Base-by-base conservation (phyloP, 441 rosid species). In the Euphorbia schlechtendalii region DNA sequence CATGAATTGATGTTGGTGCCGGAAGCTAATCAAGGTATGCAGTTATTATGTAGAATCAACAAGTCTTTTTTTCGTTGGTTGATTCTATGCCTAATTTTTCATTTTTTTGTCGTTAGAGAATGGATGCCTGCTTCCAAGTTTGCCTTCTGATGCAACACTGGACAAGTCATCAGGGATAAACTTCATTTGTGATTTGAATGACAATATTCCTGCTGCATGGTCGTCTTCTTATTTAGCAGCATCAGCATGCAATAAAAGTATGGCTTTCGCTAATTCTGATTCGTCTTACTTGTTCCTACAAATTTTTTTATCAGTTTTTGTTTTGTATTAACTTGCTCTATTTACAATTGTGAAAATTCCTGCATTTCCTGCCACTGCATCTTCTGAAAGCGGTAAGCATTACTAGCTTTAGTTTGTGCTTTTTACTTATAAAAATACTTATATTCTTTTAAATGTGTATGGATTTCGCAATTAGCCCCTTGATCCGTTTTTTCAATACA, bases 151-250 rank as follows among this genome's bases (percentile, higher is more conserved):
- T 78, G 97, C 97, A 40, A 90, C 92, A 56, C 77, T 80, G 51
- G 99, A 90, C 75, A 59, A 82, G 69, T 77, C 68, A 46, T 66
- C 96, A 0, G 96, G 97, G 63, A 77, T 93, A 65, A 87, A 96
- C 81, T 93, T 93, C 77, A 87, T 88, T 11, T 93, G 99, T 66
- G 99, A 93, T 74, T 82, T 93, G 61, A 93, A 90, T 74, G 99
- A 93, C 75, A 90, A 90, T 74, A 90, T 93, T 79, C 93, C 97
- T 0, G 99, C 99, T 59, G 95, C 86, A 0, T 93, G 99, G 97
- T 96, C 99, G 3, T 78, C 99, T 20, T 53, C 80, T 48, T 85
- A 78, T 12, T 46, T 81, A 68, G 68, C 88, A 21, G 74, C 95
- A 41, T 85, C 92, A 54, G 70, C 88, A 10, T 90, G 99, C 81